Conservation (phyloP, 768 basidiomycete species). For the Mycena albidolilacea region DNA sequence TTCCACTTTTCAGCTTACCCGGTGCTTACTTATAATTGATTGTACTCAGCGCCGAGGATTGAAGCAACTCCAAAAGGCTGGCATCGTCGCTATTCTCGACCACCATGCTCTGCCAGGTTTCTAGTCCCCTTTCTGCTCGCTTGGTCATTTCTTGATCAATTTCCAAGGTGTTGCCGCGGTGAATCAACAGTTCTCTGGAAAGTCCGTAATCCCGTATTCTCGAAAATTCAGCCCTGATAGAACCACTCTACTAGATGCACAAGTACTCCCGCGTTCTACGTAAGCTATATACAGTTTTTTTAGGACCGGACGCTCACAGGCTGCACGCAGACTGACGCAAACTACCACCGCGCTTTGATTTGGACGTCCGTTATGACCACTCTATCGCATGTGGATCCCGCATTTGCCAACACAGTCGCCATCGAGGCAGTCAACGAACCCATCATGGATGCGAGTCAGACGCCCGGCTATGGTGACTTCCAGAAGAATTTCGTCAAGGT, state of each 20-base stretch:
- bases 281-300: conserved; percentile 46
- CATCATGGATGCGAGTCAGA: conserved; percentile 76
- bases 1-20: conserved; percentile 56
- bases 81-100: conserved; percentile 77
- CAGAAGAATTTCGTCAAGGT: conserved; percentile 78
- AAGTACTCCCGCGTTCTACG: conserved; percentile 79
- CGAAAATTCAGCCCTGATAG: conserved; percentile 51
- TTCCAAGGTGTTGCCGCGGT: conserved; percentile 79
- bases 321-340: conserved; percentile 68
- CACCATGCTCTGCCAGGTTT: conserved; percentile 70
- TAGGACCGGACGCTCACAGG: conserved; percentile 7
- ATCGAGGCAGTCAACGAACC: conserved; percentile 88
- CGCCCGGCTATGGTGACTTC: conserved; percentile 80
- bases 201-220: conserved; percentile 70
- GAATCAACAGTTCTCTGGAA: conserved; percentile 80
- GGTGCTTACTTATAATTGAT: neutral
- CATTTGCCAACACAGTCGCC: conserved; percentile 74
- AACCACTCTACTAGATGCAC: conserved; percentile 67
- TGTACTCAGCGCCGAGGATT: conserved; percentile 72
- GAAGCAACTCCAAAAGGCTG: conserved; percentile 69
- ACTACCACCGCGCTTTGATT: conserved; percentile 84
- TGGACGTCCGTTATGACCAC: conserved; percentile 88
- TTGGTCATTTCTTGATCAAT: conserved; percentile 57
- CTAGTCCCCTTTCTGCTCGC: conserved; percentile 48
- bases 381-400: conserved; percentile 77